These are phyloP conservation scores for Erodium texanum DNA, from an alignment of 441 rosid species.

Conservation along the genomic window DNA sequence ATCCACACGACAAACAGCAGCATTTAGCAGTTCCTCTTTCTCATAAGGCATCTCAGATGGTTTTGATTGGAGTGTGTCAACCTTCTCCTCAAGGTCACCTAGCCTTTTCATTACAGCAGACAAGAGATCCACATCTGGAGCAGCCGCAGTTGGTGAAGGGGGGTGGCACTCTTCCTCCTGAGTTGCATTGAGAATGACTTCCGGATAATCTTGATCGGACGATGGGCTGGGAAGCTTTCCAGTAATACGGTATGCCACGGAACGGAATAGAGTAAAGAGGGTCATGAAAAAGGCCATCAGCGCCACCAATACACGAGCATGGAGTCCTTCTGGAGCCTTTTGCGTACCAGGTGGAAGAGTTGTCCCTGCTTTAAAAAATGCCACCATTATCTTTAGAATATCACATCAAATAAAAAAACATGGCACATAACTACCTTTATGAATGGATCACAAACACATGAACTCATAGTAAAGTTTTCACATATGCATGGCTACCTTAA, in stretches of 20 bases:
- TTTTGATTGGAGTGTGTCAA: slow-evolving; percentile 65
- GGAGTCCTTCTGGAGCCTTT: slow-evolving; percentile 49
- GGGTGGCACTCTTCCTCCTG: slow-evolving; percentile 47
- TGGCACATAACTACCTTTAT: too few species aligned
- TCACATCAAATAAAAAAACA: too few species aligned
- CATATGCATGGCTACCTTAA: too few species aligned
- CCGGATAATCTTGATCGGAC: slow-evolving; percentile 28
- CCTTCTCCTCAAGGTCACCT: slow-evolving; percentile 78
- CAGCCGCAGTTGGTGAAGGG: slow-evolving; percentile 51
- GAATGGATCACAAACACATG: too few species aligned
- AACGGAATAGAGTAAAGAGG: slow-evolving; percentile 36
- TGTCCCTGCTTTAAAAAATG: slow-evolving; percentile 50
- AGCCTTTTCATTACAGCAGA: slow-evolving; percentile 64
- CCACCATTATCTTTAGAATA: too few species aligned
- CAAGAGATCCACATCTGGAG: slow-evolving; percentile 48
- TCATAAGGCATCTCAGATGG: slow-evolving; percentile 87
- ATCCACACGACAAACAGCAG: slow-evolving; percentile 92
- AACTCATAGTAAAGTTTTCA: too few species aligned
- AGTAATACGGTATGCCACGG: slow-evolving; percentile 32
- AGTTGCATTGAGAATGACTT: slow-evolving; percentile 26
- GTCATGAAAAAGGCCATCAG: slow-evolving; percentile 55
- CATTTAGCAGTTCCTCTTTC: slow-evolving; percentile 85
- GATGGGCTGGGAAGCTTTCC: slow-evolving; percentile 40
- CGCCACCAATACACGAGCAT: slow-evolving; percentile 30
- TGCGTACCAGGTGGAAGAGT: slow-evolving; percentile 30